These are phyloP conservation scores for Tylopilus vinaceipallidus DNA, from an alignment of 768 basidiomycete genomes.

Conservation along the genomic window DNA sequence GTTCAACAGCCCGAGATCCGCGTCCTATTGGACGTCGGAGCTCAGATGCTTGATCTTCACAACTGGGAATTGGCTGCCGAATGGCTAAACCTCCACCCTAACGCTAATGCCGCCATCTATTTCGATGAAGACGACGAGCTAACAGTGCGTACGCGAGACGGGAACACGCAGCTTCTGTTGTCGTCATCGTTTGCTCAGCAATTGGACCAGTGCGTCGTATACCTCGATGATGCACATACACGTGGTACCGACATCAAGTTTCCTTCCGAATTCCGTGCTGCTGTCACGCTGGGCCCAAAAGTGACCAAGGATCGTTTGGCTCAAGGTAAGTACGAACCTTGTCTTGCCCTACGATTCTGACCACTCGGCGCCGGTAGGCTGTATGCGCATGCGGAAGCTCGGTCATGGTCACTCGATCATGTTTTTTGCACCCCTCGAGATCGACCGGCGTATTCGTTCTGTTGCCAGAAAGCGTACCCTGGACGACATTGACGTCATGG, in stretches of 20 bases:
- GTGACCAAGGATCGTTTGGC: constrained; percentile 37
- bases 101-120: constrained; percentile 32
- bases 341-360: too few species aligned
- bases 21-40: constrained; percentile 55
- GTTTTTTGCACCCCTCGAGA: constrained; percentile 45
- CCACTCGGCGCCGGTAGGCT: constrained; percentile 32
- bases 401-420: constrained; percentile 47
- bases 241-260: constrained; percentile 40
- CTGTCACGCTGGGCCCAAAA: constrained; percentile 38
- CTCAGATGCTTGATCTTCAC: constrained; percentile 51
- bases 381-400: constrained; percentile 53
- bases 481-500: constrained; percentile 13
- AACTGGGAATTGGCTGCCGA: constrained; percentile 39
- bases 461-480: constrained; percentile 10
- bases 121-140: constrained; percentile 36
- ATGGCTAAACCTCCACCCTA: constrained; percentile 37
- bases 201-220: constrained; percentile 35
- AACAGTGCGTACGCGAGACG: constrained; percentile 32
- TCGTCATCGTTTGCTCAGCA: constrained; percentile 35
- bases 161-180: constrained; percentile 24
- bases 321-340: constrained; percentile 28
- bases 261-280: constrained; percentile 34
- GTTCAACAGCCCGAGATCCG: constrained; percentile 38
- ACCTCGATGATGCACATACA: constrained; percentile 41
- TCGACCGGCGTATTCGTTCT: constrained; percentile 37